Evolutionary conservation across 164 flowering plant genomes (phyloP).

Genomic region (Platanus orientalis): DNA sequence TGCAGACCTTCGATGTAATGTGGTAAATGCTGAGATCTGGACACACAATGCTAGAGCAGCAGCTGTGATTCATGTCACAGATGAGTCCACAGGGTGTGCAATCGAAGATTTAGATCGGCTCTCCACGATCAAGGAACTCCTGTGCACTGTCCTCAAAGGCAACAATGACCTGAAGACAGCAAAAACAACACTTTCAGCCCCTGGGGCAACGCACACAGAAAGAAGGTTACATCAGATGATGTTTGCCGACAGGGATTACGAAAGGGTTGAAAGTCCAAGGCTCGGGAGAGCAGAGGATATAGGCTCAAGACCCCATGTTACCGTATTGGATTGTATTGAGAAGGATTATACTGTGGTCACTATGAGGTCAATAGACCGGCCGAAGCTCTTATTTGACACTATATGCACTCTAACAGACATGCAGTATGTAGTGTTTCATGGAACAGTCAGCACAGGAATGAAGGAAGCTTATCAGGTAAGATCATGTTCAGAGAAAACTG

Average conservation of each 20-base stretch:
- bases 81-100: conserved; percentile 26
- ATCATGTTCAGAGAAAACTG: not conserved
- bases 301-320: conserved; percentile 25
- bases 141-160: conserved; percentile 33
- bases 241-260: conserved; percentile 48
- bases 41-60: conserved; percentile 59
- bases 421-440: conserved; percentile 57
- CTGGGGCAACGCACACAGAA: conserved; percentile 23
- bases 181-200: conserved; percentile 18
- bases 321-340: conserved; percentile 30
- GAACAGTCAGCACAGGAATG: conserved; percentile 29
- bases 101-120: conserved; percentile 38
- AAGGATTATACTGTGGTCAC: conserved; percentile 39
- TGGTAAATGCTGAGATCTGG: conserved; percentile 53
- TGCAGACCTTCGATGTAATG: conserved; percentile 40
- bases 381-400: conserved; percentile 47
- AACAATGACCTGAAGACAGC: conserved; percentile 20
- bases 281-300: not conserved
- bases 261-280: conserved; percentile 19
- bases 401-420: conserved; percentile 50
- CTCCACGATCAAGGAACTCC: conserved; percentile 29
- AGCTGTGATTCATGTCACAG: conserved; percentile 40
- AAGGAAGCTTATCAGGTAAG: conserved; percentile 49
- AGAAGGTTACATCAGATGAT: conserved; percentile 58
- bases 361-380: conserved; percentile 36